Evolutionary conservation across 2,329 filamentous ascomycete genomes (phyloP).

Genomic region (Fusarium sp.): DNA sequence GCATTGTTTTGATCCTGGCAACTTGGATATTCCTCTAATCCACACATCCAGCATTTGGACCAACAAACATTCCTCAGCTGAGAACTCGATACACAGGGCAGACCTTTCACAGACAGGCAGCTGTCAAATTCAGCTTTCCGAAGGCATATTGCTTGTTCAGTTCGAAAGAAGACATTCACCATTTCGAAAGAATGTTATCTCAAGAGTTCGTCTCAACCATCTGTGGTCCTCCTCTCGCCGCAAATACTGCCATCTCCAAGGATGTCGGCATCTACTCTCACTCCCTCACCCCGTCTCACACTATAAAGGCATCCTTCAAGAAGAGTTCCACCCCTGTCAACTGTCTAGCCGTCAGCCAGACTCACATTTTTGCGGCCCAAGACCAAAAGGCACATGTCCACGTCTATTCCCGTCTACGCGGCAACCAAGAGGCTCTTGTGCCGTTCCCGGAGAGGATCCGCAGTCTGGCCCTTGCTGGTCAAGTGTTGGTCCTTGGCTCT

Average conservation of each 20-base stretch:
- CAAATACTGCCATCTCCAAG: slow-evolving; percentile 76
- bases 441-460: slow-evolving; percentile 90
- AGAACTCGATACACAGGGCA: background rate
- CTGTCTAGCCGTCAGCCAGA: slow-evolving; percentile 83
- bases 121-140: slow-evolving; percentile 8
- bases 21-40: slow-evolving; percentile 7
- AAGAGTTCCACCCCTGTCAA: slow-evolving; percentile 88
- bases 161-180: slow-evolving; percentile 5
- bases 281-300: slow-evolving; percentile 82
- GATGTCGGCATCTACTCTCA: slow-evolving; percentile 92
- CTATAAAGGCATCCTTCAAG: slow-evolving; percentile 87
- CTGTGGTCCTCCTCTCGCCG: slow-evolving; percentile 69
- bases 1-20: slow-evolving; percentile 13
- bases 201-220: slow-evolving; percentile 74
- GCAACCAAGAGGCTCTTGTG: slow-evolving; percentile 89
- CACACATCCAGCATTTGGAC: slow-evolving; percentile 8
- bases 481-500: slow-evolving; percentile 85
- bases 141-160: background rate
- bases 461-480: slow-evolving; percentile 79
- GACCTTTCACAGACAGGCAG: slow-evolving; percentile 11
- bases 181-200: slow-evolving; percentile 65
- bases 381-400: slow-evolving; percentile 92
- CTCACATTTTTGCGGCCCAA: slow-evolving; percentile 93
- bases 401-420: slow-evolving; percentile 87
- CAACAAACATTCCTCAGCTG: slow-evolving; percentile 38